These are phyloP conservation scores for Wickerhamiella kurtzmanii DNA, from an alignment of 805 yeast species.

Conservation along the genomic window DNA sequence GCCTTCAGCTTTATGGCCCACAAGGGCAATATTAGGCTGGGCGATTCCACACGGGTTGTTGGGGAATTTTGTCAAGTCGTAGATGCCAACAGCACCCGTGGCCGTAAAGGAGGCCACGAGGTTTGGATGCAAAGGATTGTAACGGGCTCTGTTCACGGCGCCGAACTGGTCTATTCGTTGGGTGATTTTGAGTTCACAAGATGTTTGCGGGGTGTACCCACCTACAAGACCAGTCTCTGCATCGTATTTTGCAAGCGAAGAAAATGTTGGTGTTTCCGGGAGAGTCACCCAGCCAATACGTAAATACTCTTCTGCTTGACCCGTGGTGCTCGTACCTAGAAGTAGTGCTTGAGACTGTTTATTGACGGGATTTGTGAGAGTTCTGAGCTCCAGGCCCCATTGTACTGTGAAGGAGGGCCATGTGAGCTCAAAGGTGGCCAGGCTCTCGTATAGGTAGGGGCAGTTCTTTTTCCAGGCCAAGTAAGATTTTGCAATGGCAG, in stretches of 20 bases:
- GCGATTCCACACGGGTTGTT: slow-evolving; percentile 29
- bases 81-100: slow-evolving; percentile 49
- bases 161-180: slow-evolving; percentile 59
- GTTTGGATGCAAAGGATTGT: slow-evolving; percentile 80
- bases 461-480: slow-evolving; percentile 50
- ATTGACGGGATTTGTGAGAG: slow-evolving; percentile 7
- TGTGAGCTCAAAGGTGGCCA: slow-evolving; percentile 39
- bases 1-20: slow-evolving; percentile 31
- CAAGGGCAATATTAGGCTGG: slow-evolving; percentile 41
- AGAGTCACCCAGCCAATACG: slow-evolving; percentile 26
- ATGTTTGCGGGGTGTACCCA: slow-evolving; percentile 20
- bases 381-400: slow-evolving; percentile 45
- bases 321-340: slow-evolving; percentile 53
- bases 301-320: slow-evolving; percentile 38
- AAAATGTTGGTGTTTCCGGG: slow-evolving; percentile 17
- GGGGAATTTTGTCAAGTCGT: slow-evolving; percentile 76
- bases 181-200: slow-evolving; percentile 29
- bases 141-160: slow-evolving; percentile 58
- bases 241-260: slow-evolving; percentile 27
- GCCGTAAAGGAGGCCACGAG: slow-evolving; percentile 59
- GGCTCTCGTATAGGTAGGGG: slow-evolving; percentile 39
- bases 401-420: slow-evolving; percentile 55
- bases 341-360: slow-evolving; percentile 31
- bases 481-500: slow-evolving; percentile 24
- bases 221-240: slow-evolving; percentile 26